Percentiles rank a stretch among this genome's conserved stretches.
Evolutionary conservation across 805 yeast genomes (phyloP).

Genomic region (Ogataea haglerorum): DNA sequence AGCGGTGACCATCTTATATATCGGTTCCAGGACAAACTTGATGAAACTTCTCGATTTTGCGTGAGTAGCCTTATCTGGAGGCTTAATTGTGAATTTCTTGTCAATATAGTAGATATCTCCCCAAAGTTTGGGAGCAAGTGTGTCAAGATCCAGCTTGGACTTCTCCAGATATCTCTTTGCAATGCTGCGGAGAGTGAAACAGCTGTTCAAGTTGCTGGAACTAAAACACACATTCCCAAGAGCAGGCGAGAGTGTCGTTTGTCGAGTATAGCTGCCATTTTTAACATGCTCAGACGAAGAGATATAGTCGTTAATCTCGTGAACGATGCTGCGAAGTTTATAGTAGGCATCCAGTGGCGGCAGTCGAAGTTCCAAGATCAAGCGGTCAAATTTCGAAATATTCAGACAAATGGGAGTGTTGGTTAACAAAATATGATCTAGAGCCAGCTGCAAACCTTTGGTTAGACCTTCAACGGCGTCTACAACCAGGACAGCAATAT

Average conservation of each 20-base stretch:
- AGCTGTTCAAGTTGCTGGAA: conserved; percentile 57
- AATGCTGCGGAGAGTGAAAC: conserved; percentile 68
- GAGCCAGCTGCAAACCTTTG: conserved; percentile 46
- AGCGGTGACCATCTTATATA: conserved; percentile 69
- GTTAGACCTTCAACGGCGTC: conserved; percentile 85
- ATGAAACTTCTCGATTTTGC: conserved; percentile 47
- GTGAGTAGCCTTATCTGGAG: conserved; percentile 22
- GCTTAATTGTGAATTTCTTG: conserved; percentile 43
- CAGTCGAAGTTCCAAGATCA: conserved; percentile 73
- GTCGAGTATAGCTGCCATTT: conserved; percentile 28
- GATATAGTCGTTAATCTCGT: conserved; percentile 59
- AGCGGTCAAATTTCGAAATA: conserved; percentile 79
- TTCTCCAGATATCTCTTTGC: conserved; percentile 44
- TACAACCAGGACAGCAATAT: conserved; percentile 66
- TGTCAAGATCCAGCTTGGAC: conserved; percentile 28
- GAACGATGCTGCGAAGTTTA: conserved; percentile 60
- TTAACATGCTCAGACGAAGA: conserved; percentile 25
- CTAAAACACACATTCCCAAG: conserved; percentile 70
- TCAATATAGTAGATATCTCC: conserved; percentile 61
- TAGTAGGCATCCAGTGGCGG: conserved; percentile 72
- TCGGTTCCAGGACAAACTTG: conserved; percentile 67
- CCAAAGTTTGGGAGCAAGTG: conserved; percentile 64
- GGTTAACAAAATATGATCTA: conserved; percentile 49
- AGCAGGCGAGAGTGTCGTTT: conserved; percentile 51
- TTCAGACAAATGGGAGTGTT: conserved; percentile 56